These are phyloP conservation scores for Rosa multiflora DNA, from an alignment of 306 rosid genomes.

Conservation along the genomic window DNA sequence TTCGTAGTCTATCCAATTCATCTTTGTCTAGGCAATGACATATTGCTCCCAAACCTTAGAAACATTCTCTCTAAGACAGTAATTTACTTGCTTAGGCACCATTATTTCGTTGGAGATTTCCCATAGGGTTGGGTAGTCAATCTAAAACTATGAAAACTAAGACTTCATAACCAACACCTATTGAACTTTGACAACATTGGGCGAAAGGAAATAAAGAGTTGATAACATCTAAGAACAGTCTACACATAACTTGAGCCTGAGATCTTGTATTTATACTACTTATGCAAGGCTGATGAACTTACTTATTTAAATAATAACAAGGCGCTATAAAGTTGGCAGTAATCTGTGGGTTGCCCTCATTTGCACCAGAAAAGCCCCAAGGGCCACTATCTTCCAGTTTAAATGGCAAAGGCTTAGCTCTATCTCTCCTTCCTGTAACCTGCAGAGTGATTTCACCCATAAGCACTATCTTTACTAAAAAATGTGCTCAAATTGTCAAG, in stretches of 20 bases:
- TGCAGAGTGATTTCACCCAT: conserved; percentile 34
- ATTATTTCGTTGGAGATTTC: neutral
- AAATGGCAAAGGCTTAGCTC: conserved; percentile 92
- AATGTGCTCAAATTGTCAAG: neutral
- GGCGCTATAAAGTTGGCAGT: conserved; percentile 91
- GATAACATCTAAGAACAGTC: neutral
- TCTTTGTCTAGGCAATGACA: neutral
- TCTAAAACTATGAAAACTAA: conserved; percentile 14
- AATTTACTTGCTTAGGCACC: neutral
- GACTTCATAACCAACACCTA: neutral
- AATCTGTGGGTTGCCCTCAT: conserved; percentile 87
- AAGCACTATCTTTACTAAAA: conserved; percentile 4
- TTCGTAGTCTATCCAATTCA: neutral
- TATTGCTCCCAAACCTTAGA: neutral
- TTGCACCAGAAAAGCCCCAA: conserved; percentile 94
- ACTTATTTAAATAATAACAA: conserved; percentile 81
- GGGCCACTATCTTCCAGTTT: conserved; percentile 68
- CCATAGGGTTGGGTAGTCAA: neutral
- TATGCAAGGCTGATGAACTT: conserved; percentile 29
- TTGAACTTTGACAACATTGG: neutral
- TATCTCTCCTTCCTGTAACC: conserved; percentile 98
- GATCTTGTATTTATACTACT: conserved; percentile 11
- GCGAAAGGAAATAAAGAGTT: neutral
- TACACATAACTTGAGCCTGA: neutral
- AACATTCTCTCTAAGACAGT: neutral